These are phyloP conservation scores for Termitomyces sp. DNA, from an alignment of 1,284 basidiomycete genomes.

Conservation along the genomic window DNA sequence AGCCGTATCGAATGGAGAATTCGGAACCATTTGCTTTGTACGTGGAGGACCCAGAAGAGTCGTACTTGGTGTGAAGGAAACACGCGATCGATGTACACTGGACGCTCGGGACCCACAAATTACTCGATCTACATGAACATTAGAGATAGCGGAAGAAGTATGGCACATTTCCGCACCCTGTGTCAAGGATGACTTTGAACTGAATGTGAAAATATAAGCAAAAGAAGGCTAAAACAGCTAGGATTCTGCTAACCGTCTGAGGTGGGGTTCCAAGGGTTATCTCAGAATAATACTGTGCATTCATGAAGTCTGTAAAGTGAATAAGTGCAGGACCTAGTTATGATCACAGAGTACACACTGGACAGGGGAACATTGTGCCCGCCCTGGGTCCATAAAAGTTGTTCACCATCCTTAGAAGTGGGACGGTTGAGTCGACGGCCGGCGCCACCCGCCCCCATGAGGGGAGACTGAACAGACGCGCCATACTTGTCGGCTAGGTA, in stretches of 20 bases:
- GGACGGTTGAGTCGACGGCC: constrained; percentile 58
- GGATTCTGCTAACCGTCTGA: constrained; percentile 49
- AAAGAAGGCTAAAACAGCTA: neutral
- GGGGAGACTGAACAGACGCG: constrained; percentile 45
- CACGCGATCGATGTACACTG: constrained; percentile 95
- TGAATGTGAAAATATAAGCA: constrained; percentile 21
- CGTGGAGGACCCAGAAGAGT: constrained; percentile 77
- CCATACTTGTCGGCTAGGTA: constrained; percentile 90
- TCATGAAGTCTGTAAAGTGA: constrained; percentile 77
- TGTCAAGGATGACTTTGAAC: constrained; percentile 88
- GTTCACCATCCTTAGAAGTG: constrained; percentile 48
- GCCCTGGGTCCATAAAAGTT: constrained; percentile 82
- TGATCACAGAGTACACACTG: constrained; percentile 52
- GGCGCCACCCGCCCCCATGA: constrained; percentile 69
- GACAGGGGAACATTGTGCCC: constrained; percentile 89
- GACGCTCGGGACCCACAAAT: constrained; percentile 90
- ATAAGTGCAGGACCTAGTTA: constrained; percentile 2
- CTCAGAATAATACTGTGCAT: constrained; percentile 95
- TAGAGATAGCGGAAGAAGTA: constrained; percentile 3
- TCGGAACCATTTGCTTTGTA: constrained; percentile 90
- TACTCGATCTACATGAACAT: constrained; percentile 60
- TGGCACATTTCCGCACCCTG: constrained; percentile 47
- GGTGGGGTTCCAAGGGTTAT: constrained; percentile 81
- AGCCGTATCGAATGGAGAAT: constrained; percentile 95
- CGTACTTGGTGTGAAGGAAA: constrained; percentile 95